phyloP scores from a whole-genome alignment of 768 basidiomycete species.

The Trametes villosa region DNA sequence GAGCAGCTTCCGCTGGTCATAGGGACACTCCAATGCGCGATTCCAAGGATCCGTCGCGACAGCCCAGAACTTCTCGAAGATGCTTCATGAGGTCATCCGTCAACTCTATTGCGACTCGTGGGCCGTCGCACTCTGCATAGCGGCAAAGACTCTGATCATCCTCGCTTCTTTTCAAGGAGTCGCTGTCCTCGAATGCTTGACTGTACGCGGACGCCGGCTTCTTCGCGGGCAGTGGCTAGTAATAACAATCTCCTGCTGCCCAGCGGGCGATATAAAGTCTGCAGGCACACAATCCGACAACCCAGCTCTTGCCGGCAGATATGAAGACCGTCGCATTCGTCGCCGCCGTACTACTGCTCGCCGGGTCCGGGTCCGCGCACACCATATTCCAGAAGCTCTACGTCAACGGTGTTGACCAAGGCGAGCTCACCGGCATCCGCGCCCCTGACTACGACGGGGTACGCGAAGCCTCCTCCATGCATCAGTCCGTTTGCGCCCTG shows the following conservation, averaged over 20 bases:
- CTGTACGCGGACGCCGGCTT: too few relatives aligned
- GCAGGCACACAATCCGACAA: too few relatives aligned
- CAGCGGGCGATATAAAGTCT: too few relatives aligned
- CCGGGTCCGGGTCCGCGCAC: conserved; percentile 47
- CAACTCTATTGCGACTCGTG: neutral
- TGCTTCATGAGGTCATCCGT: conserved; percentile 8
- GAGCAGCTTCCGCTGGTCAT: neutral
- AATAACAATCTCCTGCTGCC: too few relatives aligned
- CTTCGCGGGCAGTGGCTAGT: too few relatives aligned
- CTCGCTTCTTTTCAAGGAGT: too few relatives aligned
- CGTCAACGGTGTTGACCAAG: conserved; percentile 56
- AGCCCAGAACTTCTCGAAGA: neutral
- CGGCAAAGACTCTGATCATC: too few relatives aligned
- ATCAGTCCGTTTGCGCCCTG: too few relatives aligned
- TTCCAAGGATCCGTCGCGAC: neutral
- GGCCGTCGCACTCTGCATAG: too few relatives aligned
- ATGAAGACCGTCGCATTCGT: conserved; percentile 28
- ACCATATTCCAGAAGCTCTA: conserved; percentile 60
- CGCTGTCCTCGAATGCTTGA: too few relatives aligned
- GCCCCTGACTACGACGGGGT: conserved; percentile 54
- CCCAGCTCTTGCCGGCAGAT: too few relatives aligned
- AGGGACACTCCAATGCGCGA: neutral
- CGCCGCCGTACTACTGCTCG: conserved; percentile 35
- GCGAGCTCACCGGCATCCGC: conserved; percentile 49
- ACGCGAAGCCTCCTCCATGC: too few relatives aligned